Evolutionary conservation across 83 land plant species (phyloP), one percentile per base, ranked within the genome.

Genomic region (Thuja plicata): DNA sequence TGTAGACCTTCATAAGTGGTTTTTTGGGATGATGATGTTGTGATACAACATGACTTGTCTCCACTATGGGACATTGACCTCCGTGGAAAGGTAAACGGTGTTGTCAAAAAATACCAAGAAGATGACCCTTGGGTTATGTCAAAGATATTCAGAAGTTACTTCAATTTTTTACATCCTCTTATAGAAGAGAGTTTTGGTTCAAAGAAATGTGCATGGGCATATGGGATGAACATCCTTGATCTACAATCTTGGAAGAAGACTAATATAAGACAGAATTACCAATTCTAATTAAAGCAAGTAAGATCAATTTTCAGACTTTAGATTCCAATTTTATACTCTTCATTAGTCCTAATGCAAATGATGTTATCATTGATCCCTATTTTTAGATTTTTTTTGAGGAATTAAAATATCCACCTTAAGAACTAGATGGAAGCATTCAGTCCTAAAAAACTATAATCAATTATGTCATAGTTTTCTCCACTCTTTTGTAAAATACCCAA

Each of bases 171-270:
- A 3, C 97, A 97, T 89, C 98, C 98, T 32, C 87, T 96, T 46
- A 94, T 97, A 88, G 87, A 98, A 37, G 83, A 89, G 13, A 94
- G 89, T 37, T 97, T 97, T 85, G 92, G 96, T 78, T 96, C 98
- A 9, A 88, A n/a, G n/a, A n/a, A 95, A 90, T 97, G 99, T 89
- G 99, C 99, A 17, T 97, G 99, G 99, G 99, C 99, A 16, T 96
- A 97, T 91, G 99, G 99, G 35, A 97, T 97, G 99, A 97, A 97
- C 89, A 90, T 97, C 77, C 94, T 97, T 87, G 99, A 97, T 90
- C 93, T 97, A 5, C 90, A 94, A 34, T 98, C 98, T 17, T 97
- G 98, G 99, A 94, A 97, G 88, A 94, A 90, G 84, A 94, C 98
- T 45, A 94, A 97, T 84, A 96, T 97, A 15, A 96, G 95, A 86